A percentile compares a stretch with the other conserved stretches of the same genome.
Evolutionary conservation across 164 flowering plant species (phyloP).

Genomic region (Umbilicus rupestris): DNA sequence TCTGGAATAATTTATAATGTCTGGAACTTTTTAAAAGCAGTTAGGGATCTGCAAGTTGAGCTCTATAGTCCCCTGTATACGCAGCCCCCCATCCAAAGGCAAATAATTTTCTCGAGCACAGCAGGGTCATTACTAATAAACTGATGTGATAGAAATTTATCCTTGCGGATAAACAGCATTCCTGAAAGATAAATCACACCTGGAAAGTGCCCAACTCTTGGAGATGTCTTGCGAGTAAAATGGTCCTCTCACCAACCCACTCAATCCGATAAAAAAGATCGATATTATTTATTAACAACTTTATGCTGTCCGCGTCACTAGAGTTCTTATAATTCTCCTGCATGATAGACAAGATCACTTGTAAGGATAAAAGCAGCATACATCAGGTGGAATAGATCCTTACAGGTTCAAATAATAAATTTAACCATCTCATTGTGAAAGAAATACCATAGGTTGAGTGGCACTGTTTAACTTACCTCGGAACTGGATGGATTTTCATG

Average conservation of each 20-base stretch:
- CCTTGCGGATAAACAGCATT: background rate
- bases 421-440: background rate
- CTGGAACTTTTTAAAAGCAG: too few relatives aligned
- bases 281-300: slow-evolving; percentile 53
- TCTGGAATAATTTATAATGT: too few relatives aligned
- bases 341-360: slow-evolving; percentile 11
- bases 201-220: slow-evolving; percentile 65
- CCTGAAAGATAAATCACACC: slow-evolving; percentile 22
- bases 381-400: background rate
- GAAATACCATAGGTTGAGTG: background rate
- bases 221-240: slow-evolving; percentile 49
- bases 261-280: slow-evolving; percentile 77
- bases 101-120: too few relatives aligned
- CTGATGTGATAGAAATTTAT: too few relatives aligned
- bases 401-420: background rate
- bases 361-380: background rate
- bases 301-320: slow-evolving; percentile 40
- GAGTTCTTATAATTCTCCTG: slow-evolving; percentile 35
- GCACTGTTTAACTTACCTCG: slow-evolving; percentile 31
- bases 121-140: too few relatives aligned
- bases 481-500: slow-evolving; percentile 29
- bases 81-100: too few relatives aligned
- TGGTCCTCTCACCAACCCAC: slow-evolving; percentile 62
- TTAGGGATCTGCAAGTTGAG: too few relatives aligned
- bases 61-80: too few relatives aligned